Base-by-base conservation (phyloP, 2,329 filamentous ascomycete species). In the Exophiala sp. region DNA sequence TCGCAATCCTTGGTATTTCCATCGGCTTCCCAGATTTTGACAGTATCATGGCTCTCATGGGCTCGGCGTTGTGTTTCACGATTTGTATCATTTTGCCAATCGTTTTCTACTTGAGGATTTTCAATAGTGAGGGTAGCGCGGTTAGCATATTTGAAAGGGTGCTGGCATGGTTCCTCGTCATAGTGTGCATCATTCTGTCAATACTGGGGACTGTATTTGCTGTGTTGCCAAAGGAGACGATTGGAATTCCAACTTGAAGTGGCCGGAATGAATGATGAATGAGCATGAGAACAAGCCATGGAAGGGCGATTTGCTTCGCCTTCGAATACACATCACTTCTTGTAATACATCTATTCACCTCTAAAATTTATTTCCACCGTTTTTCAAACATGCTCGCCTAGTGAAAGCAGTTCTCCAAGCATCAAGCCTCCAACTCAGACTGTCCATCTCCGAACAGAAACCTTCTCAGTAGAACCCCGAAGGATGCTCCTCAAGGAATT, bases 71-170 rank as follows among this genome's bases (percentile, higher is more conserved):
- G 12, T 96, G 92, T 73, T 96, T 96, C 65, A 89, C 89, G 14
- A 95, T 97, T 61, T 97, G 92, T 72, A 85, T 97, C 61, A 91
- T 95, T 70, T 77, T 99, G 47, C 94, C 92, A 0, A 75, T 96
- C 32, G 81, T 85, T 3, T 97, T 99, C 68, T 91, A 97, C 66
- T 74, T 97, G 52, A 95, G 91, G 72, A 83, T 97, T 1, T 97
- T 95, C 68, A 84, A 84, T 46, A 78, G 83, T 45, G 85, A 92
- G 55, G 84, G 85, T 43, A 79, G 83, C 46, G 85, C 92, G 56
- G 82, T 96, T 42, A 73, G 77, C 1, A 62, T 69, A 1, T 67
- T 68, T 18, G 89, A 96, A 71, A 84, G 82, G 64, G 68, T 82
- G 3, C 61, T 88, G 41, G 84, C 87, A 63, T 91, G 84, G 78